Evolutionary conservation across 192 early-diverging fungal species (phyloP).

Genomic region (Coemansia sp.): DNA sequence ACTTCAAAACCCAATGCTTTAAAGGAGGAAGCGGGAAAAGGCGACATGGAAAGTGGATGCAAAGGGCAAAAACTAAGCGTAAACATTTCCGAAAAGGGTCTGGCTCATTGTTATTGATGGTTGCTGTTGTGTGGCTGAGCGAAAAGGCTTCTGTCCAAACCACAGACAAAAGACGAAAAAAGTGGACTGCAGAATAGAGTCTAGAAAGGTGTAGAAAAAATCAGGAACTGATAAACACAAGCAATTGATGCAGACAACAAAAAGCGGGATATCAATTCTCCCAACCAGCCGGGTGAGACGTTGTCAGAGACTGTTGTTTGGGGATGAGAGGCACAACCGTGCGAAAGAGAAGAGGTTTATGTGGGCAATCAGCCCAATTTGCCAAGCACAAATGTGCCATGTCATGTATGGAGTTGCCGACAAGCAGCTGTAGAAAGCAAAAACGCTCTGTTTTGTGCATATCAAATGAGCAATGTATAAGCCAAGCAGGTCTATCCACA

Average conservation of each 20-base stretch:
- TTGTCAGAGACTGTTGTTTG: not conserved
- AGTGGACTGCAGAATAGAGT: not conserved
- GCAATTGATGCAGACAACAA: not conserved
- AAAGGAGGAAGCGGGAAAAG: not conserved
- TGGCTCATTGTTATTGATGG: too few relatives aligned
- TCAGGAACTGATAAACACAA: not conserved
- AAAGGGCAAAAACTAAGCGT: too few relatives aligned
- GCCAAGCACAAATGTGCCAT: not conserved
- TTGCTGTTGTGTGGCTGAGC: not conserved
- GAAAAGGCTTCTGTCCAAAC: not conserved
- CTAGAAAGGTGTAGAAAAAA: not conserved
- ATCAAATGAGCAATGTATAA: too few relatives aligned
- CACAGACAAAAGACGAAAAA: not conserved
- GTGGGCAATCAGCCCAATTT: constrained; percentile 9
- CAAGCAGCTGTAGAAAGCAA: not conserved
- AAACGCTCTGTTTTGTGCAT: not conserved
- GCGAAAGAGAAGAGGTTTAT: not conserved
- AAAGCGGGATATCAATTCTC: not conserved
- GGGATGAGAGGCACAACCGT: not conserved
- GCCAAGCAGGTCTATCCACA: too few relatives aligned
- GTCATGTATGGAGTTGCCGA: constrained; percentile 5
- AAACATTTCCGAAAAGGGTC: not conserved
- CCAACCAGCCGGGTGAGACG: not conserved
- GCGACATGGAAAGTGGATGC: not conserved
- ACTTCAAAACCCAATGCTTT: not conserved